These are phyloP conservation scores for Aspergillus udagawae DNA, from an alignment of 2,329 filamentous ascomycete genomes.

Conservation along the genomic window DNA sequence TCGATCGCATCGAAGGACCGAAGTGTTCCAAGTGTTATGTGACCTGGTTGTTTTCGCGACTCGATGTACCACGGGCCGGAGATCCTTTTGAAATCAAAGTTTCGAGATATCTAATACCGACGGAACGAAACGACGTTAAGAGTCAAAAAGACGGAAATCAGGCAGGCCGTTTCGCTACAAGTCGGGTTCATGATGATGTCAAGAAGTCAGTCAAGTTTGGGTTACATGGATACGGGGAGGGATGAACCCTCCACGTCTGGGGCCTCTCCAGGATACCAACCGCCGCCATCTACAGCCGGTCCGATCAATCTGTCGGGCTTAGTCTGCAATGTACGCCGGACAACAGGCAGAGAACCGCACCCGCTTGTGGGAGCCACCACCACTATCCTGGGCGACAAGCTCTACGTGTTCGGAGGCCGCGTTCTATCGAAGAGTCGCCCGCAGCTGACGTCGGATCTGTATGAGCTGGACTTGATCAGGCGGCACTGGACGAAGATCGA, in stretches of 20 bases:
- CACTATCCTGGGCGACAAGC: conserved; percentile 88
- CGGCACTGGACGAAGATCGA: conserved; percentile 93
- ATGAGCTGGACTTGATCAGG: conserved; percentile 85
- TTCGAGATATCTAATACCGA: background rate
- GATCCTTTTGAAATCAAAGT: background rate
- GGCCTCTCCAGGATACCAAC: conserved; percentile 25
- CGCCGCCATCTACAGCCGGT: conserved; percentile 31
- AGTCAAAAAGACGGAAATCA: background rate
- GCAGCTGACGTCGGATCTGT: conserved; percentile 82
- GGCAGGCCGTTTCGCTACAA: background rate
- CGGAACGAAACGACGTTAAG: background rate
- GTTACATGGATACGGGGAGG: conserved; percentile 28
- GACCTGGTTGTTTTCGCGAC: background rate
- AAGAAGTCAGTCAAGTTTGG: conserved; percentile 38
- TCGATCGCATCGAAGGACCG: background rate
- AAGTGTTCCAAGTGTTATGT: background rate
- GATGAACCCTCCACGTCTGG: conserved; percentile 29
- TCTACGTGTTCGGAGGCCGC: conserved; percentile 93
- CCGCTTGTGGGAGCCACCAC: conserved; percentile 92
- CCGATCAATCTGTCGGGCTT: conserved; percentile 62
- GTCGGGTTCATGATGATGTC: conserved; percentile 29
- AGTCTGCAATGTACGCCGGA: conserved; percentile 69
- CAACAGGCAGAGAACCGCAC: conserved; percentile 85
- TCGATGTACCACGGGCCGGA: background rate
- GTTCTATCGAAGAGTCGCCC: conserved; percentile 80